Conservation (phyloP, 1,284 basidiomycete genomes). For the Clitocybe nebularis region DNA sequence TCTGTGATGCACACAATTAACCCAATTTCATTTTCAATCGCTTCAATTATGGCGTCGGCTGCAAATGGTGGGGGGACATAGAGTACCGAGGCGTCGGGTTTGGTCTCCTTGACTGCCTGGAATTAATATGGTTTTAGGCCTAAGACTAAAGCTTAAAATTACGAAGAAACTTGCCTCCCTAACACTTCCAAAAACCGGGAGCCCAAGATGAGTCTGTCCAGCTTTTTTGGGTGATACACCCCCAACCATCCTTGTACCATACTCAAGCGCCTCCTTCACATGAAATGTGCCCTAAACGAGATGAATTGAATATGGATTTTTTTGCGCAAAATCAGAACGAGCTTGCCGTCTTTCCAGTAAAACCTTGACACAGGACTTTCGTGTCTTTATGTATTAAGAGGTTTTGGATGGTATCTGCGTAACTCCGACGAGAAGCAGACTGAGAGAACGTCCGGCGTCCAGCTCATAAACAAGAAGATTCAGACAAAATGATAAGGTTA, state of each 20-base stretch:
- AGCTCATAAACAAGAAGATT: slow-evolving; percentile 29
- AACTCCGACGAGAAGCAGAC: slow-evolving; percentile 67
- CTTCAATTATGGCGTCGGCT: slow-evolving; percentile 94
- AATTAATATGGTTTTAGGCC: slow-evolving; percentile 1
- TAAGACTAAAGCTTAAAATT: not conserved
- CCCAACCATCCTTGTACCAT: slow-evolving; percentile 96
- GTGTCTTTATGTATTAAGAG: slow-evolving; percentile 94
- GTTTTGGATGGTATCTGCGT: slow-evolving; percentile 90
- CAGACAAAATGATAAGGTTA: slow-evolving; percentile 1
- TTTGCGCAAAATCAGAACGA: not conserved
- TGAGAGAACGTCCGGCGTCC: slow-evolving; percentile 78
- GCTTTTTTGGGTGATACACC: slow-evolving; percentile 98
- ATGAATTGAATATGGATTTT: slow-evolving; percentile 1
- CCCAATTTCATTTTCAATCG: slow-evolving; percentile 95
- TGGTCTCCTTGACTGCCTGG: slow-evolving; percentile 79
- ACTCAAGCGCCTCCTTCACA: slow-evolving; percentile 89
- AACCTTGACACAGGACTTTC: slow-evolving; percentile 89
- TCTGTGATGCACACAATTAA: slow-evolving; percentile 97
- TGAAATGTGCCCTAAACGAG: slow-evolving; percentile 89
- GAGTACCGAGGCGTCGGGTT: slow-evolving; percentile 91
- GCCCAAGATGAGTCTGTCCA: slow-evolving; percentile 90
- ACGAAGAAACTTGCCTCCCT: slow-evolving; percentile 61
- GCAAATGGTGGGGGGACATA: slow-evolving; percentile 94
- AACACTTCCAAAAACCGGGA: slow-evolving; percentile 94
- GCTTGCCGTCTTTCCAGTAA: slow-evolving; percentile 95